Percentiles rank a stretch among this genome's conserved stretches.
phyloP scores from a whole-genome alignment of 1,139 yeast species.

The Yamadazyma taylorii region DNA sequence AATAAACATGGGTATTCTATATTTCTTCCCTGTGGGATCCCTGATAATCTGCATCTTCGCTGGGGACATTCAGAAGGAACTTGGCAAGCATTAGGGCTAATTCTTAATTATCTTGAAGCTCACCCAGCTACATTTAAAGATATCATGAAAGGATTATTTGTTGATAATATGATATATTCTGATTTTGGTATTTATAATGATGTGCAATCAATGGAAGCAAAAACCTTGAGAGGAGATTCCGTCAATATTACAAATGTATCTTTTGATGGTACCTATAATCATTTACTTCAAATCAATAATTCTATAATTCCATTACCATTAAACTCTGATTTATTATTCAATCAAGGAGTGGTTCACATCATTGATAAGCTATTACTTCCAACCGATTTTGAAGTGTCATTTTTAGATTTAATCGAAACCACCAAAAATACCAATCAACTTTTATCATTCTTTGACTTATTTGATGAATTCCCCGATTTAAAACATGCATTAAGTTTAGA shows the following conservation, averaged over 20 bases:
- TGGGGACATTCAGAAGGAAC: conserved; percentile 23
- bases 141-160: conserved; percentile 57
- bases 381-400: conserved; percentile 48
- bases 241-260: conserved; percentile 22
- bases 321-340: conserved; percentile 70
- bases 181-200: conserved; percentile 46
- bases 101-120: conserved; percentile 55
- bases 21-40: conserved; percentile 69
- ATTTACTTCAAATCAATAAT: conserved; percentile 27
- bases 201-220: conserved; percentile 18
- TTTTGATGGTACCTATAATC: conserved; percentile 27
- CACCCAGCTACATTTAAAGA: conserved; percentile 51
- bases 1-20: conserved; percentile 67
- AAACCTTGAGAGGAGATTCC: conserved; percentile 39
- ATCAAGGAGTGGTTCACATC: conserved; percentile 85
- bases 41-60: conserved; percentile 4
- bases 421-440: conserved; percentile 40
- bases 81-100: conserved; percentile 69
- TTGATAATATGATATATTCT: conserved; percentile 68
- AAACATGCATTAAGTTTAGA: conserved; percentile 17
- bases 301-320: conserved; percentile 33
- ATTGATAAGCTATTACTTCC: conserved; percentile 62
- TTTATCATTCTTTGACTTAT: conserved; percentile 47
- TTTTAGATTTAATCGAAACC: conserved; percentile 54
- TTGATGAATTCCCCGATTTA: conserved; percentile 38